phyloP scores from a whole-genome alignment of 495 filamentous ascomycete species.

The Neurospora sp. region DNA sequence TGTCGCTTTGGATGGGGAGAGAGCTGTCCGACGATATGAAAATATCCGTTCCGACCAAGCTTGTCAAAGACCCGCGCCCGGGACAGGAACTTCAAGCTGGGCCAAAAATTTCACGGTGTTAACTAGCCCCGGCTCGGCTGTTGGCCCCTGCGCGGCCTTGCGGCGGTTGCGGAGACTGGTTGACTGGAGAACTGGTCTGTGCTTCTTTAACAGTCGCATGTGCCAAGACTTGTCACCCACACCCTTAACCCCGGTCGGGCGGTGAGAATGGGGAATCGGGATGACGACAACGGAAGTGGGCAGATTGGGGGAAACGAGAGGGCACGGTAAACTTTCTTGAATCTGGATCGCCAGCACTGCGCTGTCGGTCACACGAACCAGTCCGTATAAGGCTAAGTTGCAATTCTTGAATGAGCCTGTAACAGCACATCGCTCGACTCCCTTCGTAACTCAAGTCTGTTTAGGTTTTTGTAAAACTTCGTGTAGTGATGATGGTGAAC shows the following conservation, averaged over 20 bases:
- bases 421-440: neutral
- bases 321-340: neutral
- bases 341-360: neutral
- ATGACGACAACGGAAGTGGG: neutral
- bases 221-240: neutral
- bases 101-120: slow-evolving; percentile 25
- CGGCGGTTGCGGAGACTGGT: neutral
- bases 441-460: neutral
- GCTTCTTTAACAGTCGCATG: neutral
- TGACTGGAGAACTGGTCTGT: neutral
- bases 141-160: slow-evolving; percentile 7
- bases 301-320: neutral
- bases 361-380: neutral
- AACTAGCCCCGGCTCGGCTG: slow-evolving; percentile 1
- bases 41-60: neutral
- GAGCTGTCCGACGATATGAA: neutral
- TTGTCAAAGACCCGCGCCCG: neutral
- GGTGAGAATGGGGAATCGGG: neutral
- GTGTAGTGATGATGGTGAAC: neutral
- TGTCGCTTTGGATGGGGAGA: neutral
- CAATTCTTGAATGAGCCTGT: neutral
- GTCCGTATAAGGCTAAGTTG: neutral
- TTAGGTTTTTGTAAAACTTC: neutral
- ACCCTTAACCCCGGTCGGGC: neutral
- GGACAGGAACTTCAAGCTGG: neutral